phyloP scores from a whole-genome alignment of 176 grass and related monocot species.

The Alopecurus myosuroides region DNA sequence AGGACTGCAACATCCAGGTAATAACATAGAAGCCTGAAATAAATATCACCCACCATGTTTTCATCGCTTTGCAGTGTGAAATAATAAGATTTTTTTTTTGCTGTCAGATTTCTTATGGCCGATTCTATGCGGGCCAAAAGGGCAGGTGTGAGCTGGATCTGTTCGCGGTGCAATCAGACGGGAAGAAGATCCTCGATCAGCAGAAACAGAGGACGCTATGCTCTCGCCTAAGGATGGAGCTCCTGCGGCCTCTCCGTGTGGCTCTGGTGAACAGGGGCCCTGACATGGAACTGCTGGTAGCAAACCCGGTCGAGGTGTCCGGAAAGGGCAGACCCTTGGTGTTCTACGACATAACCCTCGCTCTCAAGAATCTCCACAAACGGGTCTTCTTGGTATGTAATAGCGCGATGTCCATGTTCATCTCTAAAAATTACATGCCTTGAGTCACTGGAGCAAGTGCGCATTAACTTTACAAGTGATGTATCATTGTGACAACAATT shows the following conservation, averaged over 20 bases:
- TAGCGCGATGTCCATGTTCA: not conserved
- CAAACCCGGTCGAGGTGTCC: slow-evolving; percentile 69
- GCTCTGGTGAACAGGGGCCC: slow-evolving; percentile 59
- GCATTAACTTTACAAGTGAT: not conserved
- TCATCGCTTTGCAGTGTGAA: no score
- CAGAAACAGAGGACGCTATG: slow-evolving; percentile 45
- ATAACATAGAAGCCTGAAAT: not conserved
- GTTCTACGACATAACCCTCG: slow-evolving; percentile 81
- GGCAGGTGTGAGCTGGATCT: slow-evolving; percentile 66
- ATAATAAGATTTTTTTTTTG: not conserved
- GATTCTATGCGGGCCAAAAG: slow-evolving; percentile 68
- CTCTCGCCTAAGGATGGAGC: slow-evolving; percentile 49
- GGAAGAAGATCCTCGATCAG: slow-evolving; percentile 65
- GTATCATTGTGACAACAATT: not conserved
- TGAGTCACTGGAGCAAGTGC: not conserved
- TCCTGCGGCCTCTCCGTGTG: slow-evolving; percentile 45
- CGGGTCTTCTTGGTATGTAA: slow-evolving; percentile 64
- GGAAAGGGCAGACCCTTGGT: slow-evolving; percentile 76
- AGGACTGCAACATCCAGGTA: slow-evolving; percentile 93
- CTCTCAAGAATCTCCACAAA: slow-evolving; percentile 65
- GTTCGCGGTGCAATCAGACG: slow-evolving; percentile 68
- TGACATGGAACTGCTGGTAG: slow-evolving; percentile 68
- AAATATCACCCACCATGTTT: no score
- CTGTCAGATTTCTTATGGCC: slow-evolving; percentile 50
- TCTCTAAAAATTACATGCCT: not conserved